Evolutionary conservation across 2,329 filamentous ascomycete species (phyloP).

Genomic region (Beauveria brongniartii): DNA sequence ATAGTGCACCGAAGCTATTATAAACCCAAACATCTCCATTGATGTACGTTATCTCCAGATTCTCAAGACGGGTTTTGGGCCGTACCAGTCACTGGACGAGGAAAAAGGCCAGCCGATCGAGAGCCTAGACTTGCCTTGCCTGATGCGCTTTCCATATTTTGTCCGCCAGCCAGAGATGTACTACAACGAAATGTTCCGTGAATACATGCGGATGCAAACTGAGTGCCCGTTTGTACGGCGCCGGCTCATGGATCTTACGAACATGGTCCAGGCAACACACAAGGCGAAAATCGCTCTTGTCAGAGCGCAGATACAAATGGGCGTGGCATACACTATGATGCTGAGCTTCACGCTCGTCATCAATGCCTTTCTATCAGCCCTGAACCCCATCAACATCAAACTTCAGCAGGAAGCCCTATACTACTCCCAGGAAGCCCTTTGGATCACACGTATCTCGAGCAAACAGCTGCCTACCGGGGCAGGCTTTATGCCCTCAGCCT

Average conservation of each 20-base stretch:
- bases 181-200: not conserved
- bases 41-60: slow-evolving; percentile 1
- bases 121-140: slow-evolving; percentile 7
- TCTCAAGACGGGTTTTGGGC: not conserved
- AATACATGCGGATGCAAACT: slow-evolving; percentile 3
- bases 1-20: slow-evolving; percentile 8
- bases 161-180: slow-evolving; percentile 7
- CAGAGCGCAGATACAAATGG: slow-evolving; percentile 6
- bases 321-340: slow-evolving; percentile 14
- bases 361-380: slow-evolving; percentile 18
- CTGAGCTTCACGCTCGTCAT: slow-evolving; percentile 17
- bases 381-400: slow-evolving; percentile 12
- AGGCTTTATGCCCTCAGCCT: slow-evolving; percentile 19
- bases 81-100: slow-evolving; percentile 2
- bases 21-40: slow-evolving; percentile 10
- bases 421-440: slow-evolving; percentile 17
- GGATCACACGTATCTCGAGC: slow-evolving; percentile 15
- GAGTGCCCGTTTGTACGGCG: slow-evolving; percentile 10
- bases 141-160: slow-evolving; percentile 5
- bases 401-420: slow-evolving; percentile 15
- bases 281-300: not conserved
- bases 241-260: slow-evolving; percentile 2
- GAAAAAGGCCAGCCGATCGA: slow-evolving; percentile 10
- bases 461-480: slow-evolving; percentile 21
- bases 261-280: not conserved